Conservation (phyloP, 192 early-diverging fungal genomes). For the Coemansia sp. region DNA sequence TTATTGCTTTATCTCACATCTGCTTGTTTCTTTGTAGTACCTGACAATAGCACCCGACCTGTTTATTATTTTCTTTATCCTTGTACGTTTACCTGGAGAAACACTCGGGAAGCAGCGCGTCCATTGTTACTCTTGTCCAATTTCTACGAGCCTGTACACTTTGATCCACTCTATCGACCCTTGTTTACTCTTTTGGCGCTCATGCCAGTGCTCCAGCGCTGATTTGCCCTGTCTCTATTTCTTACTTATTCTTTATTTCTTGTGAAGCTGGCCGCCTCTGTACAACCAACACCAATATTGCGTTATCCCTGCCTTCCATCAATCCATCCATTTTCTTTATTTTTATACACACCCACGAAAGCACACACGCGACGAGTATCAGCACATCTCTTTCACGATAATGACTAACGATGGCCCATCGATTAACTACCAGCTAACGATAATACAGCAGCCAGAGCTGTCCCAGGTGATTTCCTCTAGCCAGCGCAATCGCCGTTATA, state of each 20-base stretch:
- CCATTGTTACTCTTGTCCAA: background rate
- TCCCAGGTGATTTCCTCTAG: slow-evolving; percentile 15
- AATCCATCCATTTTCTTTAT: background rate
- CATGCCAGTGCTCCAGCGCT: too few species aligned
- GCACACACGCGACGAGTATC: background rate
- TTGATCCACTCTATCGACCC: too few species aligned
- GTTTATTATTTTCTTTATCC: background rate
- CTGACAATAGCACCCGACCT: background rate
- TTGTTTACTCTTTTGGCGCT: too few species aligned
- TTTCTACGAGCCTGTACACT: too few species aligned
- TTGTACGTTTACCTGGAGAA: background rate
- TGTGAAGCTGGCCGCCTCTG: background rate
- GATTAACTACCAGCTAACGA: slow-evolving; percentile 12
- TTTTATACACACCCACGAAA: background rate
- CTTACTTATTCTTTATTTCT: too few species aligned
- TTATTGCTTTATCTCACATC: background rate
- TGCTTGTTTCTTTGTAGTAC: background rate
- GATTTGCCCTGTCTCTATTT: background rate
- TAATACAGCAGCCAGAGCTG: slow-evolving; percentile 49
- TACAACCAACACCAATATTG: background rate
- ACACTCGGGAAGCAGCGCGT: background rate
- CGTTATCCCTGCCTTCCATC: background rate
- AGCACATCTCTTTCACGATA: background rate
- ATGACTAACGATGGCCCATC: background rate
- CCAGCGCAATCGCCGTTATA: slow-evolving; percentile 36